These are phyloP conservation scores for Fusarium begoniae DNA, from an alignment of 2,329 filamentous ascomycete species.

Conservation along the genomic window DNA sequence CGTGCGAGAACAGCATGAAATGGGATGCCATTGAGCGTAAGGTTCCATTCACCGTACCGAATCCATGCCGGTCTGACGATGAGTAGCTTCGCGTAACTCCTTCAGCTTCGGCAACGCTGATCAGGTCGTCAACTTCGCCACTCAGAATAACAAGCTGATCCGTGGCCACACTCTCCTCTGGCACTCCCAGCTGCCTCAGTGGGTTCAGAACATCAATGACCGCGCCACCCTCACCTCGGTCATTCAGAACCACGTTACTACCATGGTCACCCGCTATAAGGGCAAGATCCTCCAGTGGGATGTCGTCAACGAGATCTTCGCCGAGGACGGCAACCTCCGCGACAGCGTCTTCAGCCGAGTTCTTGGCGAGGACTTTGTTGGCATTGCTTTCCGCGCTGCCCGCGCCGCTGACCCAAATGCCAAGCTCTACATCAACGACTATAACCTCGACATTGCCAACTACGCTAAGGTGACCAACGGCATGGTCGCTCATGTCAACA, in stretches of 20 bases:
- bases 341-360: slow-evolving; percentile 71
- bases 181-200: slow-evolving; percentile 67
- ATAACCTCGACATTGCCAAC: slow-evolving; percentile 70
- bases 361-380: slow-evolving; percentile 75
- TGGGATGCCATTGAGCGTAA: slow-evolving; percentile 60
- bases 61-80: not conserved
- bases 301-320: slow-evolving; percentile 73
- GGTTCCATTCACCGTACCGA: rapidly evolving
- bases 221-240: slow-evolving; percentile 61
- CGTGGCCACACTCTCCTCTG: slow-evolving; percentile 74
- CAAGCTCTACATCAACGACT: slow-evolving; percentile 81
- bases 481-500: slow-evolving; percentile 68
- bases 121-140: slow-evolving; percentile 67
- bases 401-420: slow-evolving; percentile 71
- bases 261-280: slow-evolving; percentile 66
- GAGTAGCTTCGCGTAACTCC: slow-evolving; percentile 55
- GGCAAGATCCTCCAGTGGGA: slow-evolving; percentile 67
- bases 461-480: slow-evolving; percentile 66
- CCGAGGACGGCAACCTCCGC: slow-evolving; percentile 68
- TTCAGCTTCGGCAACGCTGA: slow-evolving; percentile 70
- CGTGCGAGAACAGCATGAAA: slow-evolving; percentile 76
- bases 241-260: slow-evolving; percentile 68
- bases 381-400: slow-evolving; percentile 75
- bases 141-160: slow-evolving; percentile 63
- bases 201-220: slow-evolving; percentile 67